These are phyloP conservation scores for Phaffomyces antillensis DNA, from an alignment of 805 yeast genomes.

Conservation along the genomic window DNA sequence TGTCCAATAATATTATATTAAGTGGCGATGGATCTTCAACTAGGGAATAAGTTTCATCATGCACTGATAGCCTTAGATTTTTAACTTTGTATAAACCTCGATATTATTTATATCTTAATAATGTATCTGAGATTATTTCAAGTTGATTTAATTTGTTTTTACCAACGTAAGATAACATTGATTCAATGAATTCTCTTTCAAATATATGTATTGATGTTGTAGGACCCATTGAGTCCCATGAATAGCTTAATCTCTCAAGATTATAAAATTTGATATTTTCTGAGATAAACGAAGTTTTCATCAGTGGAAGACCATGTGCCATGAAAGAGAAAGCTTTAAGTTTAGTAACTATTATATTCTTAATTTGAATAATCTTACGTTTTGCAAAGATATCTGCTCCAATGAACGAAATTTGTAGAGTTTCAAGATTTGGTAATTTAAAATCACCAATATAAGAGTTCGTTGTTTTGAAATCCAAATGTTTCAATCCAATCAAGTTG, in stretches of 20 bases:
- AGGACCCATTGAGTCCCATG: background rate
- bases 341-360: background rate
- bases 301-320: background rate
- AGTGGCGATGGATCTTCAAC: background rate
- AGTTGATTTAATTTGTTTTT: background rate
- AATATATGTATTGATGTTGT: background rate
- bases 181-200: background rate
- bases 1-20: background rate
- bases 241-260: too few species aligned
- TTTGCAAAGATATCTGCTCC: background rate
- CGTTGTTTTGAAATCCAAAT: background rate
- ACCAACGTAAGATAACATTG: background rate
- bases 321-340: background rate
- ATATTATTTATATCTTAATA: background rate
- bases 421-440: background rate
- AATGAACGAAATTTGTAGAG: background rate
- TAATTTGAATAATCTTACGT: background rate
- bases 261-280: too few species aligned
- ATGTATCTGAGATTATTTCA: background rate
- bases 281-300: too few species aligned
- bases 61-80: background rate
- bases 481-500: background rate
- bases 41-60: background rate
- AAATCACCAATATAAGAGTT: background rate
- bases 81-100: background rate